Evolutionary conservation across 768 basidiomycete genomes (phyloP), one percentile per base, ranked within the genome.

Genomic region (Suillus americanus): DNA sequence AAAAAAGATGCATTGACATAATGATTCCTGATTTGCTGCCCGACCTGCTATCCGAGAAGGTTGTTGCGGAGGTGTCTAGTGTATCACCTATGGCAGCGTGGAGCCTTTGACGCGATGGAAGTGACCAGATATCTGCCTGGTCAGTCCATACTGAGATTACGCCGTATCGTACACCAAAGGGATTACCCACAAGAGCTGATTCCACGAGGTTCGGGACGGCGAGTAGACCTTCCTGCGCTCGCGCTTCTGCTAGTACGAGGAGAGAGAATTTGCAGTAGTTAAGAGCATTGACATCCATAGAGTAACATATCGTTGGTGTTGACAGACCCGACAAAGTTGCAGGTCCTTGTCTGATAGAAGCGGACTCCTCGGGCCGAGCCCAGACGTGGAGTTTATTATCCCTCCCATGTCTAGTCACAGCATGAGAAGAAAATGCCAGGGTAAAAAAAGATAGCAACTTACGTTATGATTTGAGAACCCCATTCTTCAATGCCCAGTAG

Each of bases 191-290:
- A 63, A 89, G 81, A 46, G 91, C 86, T 7, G 96, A 97, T 71
- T 99, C 94, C 10, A 95, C 83, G 28, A 98, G 81, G 70, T 95
- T 96, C 0, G 95, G 95, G 16, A 97, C 79, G 0, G 93, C 94
- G 33, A 98, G 73, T 53, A 95, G 77, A 1, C 86, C 89, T 18
- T 64, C 54, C 28, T 18, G 62, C 18, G 64, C 69, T 70, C 65
- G 68, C 63, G 10, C 25, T 13, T 64, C 54, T 60, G 59, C 45
- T 20, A 67, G 67, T 38, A 70, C 74, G 43, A 91, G 73, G 3
- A 98, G 79, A 8, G 92, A 90, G 76, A 97, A 95, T 2, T 90
- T 87, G 76, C 97, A 99, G 74, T 91, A 98, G 72, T 97, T 97
- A 62, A 99, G 82, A 2, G 97, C 89, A 72, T 99, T 99, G 65